Conservation (phyloP, 306 rosid genomes). For the Morella rubra region DNA sequence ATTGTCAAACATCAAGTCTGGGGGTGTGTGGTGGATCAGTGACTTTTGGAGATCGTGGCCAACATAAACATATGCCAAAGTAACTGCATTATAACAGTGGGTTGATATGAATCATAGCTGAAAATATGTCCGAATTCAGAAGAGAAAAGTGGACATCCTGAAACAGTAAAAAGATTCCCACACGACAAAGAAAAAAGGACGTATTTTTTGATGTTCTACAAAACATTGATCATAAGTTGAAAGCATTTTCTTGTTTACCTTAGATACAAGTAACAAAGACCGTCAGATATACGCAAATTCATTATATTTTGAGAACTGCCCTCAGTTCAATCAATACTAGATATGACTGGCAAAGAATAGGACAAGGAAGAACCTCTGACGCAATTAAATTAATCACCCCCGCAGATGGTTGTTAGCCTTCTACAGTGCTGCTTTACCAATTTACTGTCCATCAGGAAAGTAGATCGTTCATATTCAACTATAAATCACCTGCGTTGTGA, state of each 20-base stretch:
- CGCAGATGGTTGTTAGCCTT: not conserved
- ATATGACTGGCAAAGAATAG: not conserved
- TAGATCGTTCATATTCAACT: not conserved
- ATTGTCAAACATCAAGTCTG: not conserved
- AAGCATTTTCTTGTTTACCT: not conserved
- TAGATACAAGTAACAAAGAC: not conserved
- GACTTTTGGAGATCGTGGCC: not conserved
- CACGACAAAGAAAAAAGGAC: not conserved
- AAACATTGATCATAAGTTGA: not conserved
- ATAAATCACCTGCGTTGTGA: constrained; percentile 44
- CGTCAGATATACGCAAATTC: not conserved
- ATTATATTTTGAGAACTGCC: not conserved
- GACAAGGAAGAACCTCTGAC: not conserved
- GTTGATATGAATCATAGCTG: not conserved
- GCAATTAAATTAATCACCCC: not conserved
- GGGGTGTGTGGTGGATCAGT: not conserved
- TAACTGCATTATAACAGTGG: not conserved
- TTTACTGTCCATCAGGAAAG: not conserved
- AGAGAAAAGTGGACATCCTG: not conserved
- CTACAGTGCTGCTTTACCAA: not conserved
- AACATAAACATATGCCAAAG: not conserved
- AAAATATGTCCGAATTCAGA: not conserved
- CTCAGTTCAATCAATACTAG: not conserved
- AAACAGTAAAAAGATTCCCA: not conserved
- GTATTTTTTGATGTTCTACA: not conserved